phyloP scores from a whole-genome alignment of 768 basidiomycete species.

The Russula olivacea region DNA sequence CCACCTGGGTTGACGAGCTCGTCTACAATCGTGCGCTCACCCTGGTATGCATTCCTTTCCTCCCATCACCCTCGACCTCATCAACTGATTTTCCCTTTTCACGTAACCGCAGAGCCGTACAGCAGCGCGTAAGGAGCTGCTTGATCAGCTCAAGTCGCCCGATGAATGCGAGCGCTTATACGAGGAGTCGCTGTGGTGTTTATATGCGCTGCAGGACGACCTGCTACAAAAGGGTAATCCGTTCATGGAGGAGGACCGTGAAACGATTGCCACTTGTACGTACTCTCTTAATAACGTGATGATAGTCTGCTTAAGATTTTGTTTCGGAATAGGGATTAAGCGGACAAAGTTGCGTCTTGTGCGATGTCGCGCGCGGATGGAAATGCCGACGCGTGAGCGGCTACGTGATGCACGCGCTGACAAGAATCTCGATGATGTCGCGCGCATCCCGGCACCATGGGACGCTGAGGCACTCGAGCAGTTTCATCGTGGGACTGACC shows the following conservation, averaged over 20 bases:
- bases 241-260: slow-evolving; percentile 76
- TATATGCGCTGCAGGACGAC: slow-evolving; percentile 89
- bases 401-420: slow-evolving; percentile 72
- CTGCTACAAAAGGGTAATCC: slow-evolving; percentile 75
- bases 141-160: slow-evolving; percentile 67
- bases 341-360: slow-evolving; percentile 79
- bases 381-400: slow-evolving; percentile 67
- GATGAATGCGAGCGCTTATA: slow-evolving; percentile 91
- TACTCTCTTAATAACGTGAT: slow-evolving; percentile 10
- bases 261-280: slow-evolving; percentile 72
- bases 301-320: not conserved
- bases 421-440: slow-evolving; percentile 70
- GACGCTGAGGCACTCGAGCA: slow-evolving; percentile 26
- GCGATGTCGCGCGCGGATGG: slow-evolving; percentile 69
- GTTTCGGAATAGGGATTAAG: slow-evolving; percentile 62
- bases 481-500: slow-evolving; percentile 12
- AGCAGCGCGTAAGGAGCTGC: slow-evolving; percentile 85
- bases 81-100: not conserved
- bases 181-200: slow-evolving; percentile 90
- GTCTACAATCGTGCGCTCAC: slow-evolving; percentile 89
- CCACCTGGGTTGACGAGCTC: slow-evolving; percentile 82
- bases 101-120: slow-evolving; percentile 65
- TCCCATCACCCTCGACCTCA: not conserved
- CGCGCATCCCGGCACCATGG: slow-evolving; percentile 60
- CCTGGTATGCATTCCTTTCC: slow-evolving; percentile 47